These are phyloP conservation scores for Coniochaeta sp. DNA, from an alignment of 2,329 filamentous ascomycete species.

Conservation along the genomic window DNA sequence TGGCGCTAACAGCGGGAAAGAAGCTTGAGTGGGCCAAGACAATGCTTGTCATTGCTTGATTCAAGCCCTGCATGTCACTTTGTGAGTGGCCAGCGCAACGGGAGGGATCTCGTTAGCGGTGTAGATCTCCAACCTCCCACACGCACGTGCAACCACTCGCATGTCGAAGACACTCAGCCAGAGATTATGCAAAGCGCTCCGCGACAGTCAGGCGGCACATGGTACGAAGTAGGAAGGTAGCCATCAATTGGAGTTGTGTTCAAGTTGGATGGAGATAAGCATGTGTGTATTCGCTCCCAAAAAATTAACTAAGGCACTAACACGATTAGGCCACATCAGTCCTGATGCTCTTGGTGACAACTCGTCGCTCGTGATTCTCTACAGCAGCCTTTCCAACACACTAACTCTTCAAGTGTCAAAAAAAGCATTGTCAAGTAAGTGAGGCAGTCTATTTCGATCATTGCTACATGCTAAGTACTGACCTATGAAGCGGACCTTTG, in stretches of 20 bases:
- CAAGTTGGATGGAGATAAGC: neutral
- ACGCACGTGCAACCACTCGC: neutral
- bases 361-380: too few relatives aligned
- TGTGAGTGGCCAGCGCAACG: neutral
- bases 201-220: neutral
- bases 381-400: too few relatives aligned
- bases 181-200: neutral
- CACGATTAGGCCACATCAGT: too few relatives aligned
- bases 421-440: too few relatives aligned
- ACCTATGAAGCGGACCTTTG: too few relatives aligned
- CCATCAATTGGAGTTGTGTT: neutral
- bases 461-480: too few relatives aligned
- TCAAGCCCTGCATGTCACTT: neutral
- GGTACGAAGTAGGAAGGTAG: neutral
- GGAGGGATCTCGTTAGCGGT: neutral
- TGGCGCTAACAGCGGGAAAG: neutral
- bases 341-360: too few relatives aligned
- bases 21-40: constrained; percentile 4
- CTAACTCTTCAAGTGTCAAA: too few relatives aligned
- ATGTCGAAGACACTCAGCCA: neutral
- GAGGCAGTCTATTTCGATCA: too few relatives aligned
- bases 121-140: neutral
- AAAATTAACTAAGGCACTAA: too few relatives aligned
- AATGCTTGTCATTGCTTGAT: neutral
- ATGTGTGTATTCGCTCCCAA: neutral